Evolutionary conservation across 208 protist species (phyloP), one percentile per base, ranked within the genome.

Genomic region (Wallacemonas collosoma): DNA sequence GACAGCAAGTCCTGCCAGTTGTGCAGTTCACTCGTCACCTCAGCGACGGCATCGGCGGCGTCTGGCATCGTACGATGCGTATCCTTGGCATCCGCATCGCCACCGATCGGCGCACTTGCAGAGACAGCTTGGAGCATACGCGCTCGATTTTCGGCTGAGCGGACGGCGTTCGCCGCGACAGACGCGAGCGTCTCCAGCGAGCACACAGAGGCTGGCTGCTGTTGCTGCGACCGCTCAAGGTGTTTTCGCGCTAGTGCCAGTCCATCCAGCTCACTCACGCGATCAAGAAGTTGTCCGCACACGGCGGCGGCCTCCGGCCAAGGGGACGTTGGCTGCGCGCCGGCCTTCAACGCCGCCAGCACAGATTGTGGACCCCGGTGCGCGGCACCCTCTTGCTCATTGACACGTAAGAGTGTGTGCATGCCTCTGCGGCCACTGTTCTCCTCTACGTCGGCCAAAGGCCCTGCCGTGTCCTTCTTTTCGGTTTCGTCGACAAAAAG

Each of bases 271-370:
- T n/a, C 43, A n/a, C 9, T 26, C 8, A 56, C 9, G 51, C 60
- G 60, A 50, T 50, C 40, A 2, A 87, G 55, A 12, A 90, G 55
- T 44, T 81, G 73, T 12, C 45, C 60, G 14, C 85, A 36, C 41
- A 83, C 64, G 39, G 75, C 72, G 17, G 43, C 58, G 36, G 78
- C 82, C 44, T 73, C 75, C 8, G 65, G 53, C 50, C 62, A 88
- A 9, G 65, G 35, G 6, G 60, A 65, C 43, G 78, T 75, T 35
- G 17, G 36, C 3, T 62, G 54, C 36, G 65, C 71, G 36, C 81
- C 63, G 0, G n/a, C 53, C 48, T 69, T 17, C 50, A 80, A 72
- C 45, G 26, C 57, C 8, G 57, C 36, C 75, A 88, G 36, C 56
- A 89, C 54, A 6, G 35, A 54, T 43, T 75, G 44, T 38, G 43